A percentile compares a stretch with the other conserved stretches of the same genome.
Conservation (phyloP, 2,329 filamentous ascomycete species). For the Monosporascus cannonballus region DNA sequence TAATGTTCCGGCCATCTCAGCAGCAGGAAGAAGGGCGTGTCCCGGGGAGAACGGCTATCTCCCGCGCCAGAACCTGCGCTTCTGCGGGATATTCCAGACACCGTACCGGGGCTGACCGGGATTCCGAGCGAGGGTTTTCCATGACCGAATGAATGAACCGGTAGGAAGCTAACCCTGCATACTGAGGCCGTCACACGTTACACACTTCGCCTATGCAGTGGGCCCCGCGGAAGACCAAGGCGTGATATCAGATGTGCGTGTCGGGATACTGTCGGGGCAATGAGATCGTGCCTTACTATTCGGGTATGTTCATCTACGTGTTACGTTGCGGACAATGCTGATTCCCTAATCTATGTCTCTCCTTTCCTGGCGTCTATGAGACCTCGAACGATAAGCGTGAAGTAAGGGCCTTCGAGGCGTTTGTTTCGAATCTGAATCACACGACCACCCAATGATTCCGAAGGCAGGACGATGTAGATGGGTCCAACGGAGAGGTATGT, state of each 20-base stretch:
- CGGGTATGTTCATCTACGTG: slow-evolving; percentile 1
- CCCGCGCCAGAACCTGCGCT: background rate
- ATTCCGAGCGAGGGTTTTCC: slow-evolving; percentile 1
- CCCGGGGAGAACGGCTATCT: background rate
- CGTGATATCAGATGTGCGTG: background rate
- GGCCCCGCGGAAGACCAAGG: background rate
- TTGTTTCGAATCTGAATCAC: background rate
- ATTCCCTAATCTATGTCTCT: background rate
- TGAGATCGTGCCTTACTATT: slow-evolving; percentile 12
- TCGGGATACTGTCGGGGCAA: slow-evolving; percentile 9
- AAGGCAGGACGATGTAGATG: background rate
- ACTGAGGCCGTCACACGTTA: slow-evolving; percentile 8
- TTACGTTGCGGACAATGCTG: background rate
- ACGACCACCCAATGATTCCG: background rate
- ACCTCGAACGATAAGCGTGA: slow-evolving; percentile 10
- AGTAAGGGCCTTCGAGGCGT: slow-evolving; percentile 3
- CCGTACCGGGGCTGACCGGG: slow-evolving; percentile 3
- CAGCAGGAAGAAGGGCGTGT: background rate
- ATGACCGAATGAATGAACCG: slow-evolving; percentile 4
- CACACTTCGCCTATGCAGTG: slow-evolving; percentile 7
- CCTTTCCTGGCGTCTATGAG: slow-evolving; percentile 3
- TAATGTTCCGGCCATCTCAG: slow-evolving; percentile 12
- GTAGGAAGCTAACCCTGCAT: slow-evolving; percentile 3
- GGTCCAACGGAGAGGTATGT: too few species aligned
- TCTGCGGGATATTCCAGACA: slow-evolving; percentile 2